These are phyloP conservation scores for Suillus americanus DNA, from an alignment of 768 basidiomycete genomes.

Conservation along the genomic window DNA sequence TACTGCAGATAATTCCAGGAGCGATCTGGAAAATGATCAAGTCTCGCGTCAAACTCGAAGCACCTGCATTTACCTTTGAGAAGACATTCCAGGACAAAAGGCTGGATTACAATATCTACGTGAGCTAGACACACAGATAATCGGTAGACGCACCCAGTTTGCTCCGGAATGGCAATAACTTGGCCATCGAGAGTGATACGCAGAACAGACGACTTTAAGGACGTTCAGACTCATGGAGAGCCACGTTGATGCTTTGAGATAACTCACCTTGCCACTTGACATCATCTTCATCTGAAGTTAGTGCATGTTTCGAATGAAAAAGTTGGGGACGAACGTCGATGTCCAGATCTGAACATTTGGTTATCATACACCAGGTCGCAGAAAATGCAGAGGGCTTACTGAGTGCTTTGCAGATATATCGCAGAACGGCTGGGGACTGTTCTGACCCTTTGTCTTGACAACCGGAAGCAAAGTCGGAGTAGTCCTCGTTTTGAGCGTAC, in stretches of 20 bases:
- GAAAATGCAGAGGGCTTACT: slow-evolving; percentile 29
- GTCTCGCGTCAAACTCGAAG: slow-evolving; percentile 17
- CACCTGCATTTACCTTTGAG: slow-evolving; percentile 13
- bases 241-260: not conserved
- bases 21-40: slow-evolving; percentile 34
- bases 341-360: slow-evolving; percentile 23
- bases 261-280: slow-evolving; percentile 41
- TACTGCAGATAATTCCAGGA: slow-evolving; percentile 41
- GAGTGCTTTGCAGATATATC: slow-evolving; percentile 48
- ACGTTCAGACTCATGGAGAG: not conserved
- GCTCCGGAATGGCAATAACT: slow-evolving; percentile 12
- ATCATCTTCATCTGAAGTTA: slow-evolving; percentile 37
- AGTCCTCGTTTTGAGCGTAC: slow-evolving; percentile 31
- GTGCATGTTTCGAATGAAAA: slow-evolving; percentile 37
- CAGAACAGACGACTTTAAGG: slow-evolving; percentile 9
- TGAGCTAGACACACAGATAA: not conserved
- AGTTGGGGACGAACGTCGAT: slow-evolving; percentile 37
- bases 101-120: slow-evolving; percentile 21
- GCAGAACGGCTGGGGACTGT: slow-evolving; percentile 34
- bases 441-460: slow-evolving; percentile 26
- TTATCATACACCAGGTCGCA: slow-evolving; percentile 26
- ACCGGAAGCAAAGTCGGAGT: slow-evolving; percentile 39
- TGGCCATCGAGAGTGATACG: slow-evolving; percentile 10
- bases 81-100: slow-evolving; percentile 30
- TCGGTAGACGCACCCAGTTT: slow-evolving; percentile 18